Conservation (phyloP, 805 yeast species). For the Candida nanaspora region DNA sequence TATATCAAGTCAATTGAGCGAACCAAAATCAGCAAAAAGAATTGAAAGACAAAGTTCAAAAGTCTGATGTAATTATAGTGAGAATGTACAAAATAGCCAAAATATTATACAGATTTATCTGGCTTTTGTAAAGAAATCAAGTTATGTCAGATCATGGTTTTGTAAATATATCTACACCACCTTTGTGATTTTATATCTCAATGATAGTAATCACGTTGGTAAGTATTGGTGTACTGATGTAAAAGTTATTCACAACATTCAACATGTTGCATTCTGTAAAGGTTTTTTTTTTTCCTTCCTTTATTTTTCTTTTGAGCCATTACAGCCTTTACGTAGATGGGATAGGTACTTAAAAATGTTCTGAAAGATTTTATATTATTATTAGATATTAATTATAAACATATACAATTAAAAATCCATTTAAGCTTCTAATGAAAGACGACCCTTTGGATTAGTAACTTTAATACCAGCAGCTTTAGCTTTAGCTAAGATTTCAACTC, state of each 20-base stretch:
- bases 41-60: too few species aligned
- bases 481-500: constrained; percentile 91
- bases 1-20: too few species aligned
- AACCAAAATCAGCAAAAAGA: too few species aligned
- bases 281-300: not conserved
- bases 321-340: not conserved
- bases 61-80: too few species aligned
- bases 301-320: not conserved
- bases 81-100: too few species aligned
- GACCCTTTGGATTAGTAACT: constrained; percentile 99
- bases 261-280: not conserved
- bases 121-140: too few species aligned
- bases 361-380: not conserved
- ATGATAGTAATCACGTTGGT: too few species aligned
- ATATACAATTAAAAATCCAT: constrained; percentile 7
- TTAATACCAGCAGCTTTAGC: constrained; percentile 98
- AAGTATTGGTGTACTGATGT: too few species aligned
- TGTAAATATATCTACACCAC: not conserved
- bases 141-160: not conserved
- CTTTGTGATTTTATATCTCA: too few species aligned
- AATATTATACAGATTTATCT: too few species aligned
- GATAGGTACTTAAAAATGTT: not conserved
- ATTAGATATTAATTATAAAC: not conserved
- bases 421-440: constrained; percentile 97
- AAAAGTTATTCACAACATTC: too few species aligned